A percentile compares a stretch with the other conserved stretches of the same genome.
Conservation (phyloP, 495 filamentous ascomycete genomes). For the Aspergillus baeticus region DNA sequence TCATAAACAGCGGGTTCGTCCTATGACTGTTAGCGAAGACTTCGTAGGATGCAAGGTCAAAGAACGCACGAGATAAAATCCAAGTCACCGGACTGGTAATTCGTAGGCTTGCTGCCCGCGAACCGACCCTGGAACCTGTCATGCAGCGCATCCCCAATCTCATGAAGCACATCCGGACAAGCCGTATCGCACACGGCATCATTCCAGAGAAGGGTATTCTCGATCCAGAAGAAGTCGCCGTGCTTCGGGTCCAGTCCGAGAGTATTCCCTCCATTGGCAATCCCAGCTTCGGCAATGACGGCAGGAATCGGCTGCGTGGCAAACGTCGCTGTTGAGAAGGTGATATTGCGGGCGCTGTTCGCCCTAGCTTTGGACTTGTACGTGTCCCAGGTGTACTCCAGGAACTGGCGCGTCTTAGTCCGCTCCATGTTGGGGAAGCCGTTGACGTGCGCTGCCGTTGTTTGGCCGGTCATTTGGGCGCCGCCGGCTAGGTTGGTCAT, state of each 20-base stretch:
- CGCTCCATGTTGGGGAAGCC: slow-evolving; percentile 10
- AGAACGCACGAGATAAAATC: too few relatives aligned
- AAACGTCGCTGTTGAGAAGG: slow-evolving; percentile 14
- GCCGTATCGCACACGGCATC: slow-evolving; percentile 8
- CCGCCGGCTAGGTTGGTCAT: slow-evolving; percentile 15
- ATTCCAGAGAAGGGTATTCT: slow-evolving; percentile 15
- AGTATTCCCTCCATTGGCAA: slow-evolving; percentile 6
- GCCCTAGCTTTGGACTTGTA: slow-evolving; percentile 7
- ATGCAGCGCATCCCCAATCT: slow-evolving; percentile 3
- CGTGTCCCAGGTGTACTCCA: slow-evolving; percentile 1
- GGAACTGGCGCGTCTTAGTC: background rate
- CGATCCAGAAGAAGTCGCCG: slow-evolving; percentile 15
- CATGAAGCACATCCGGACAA: slow-evolving; percentile 4
- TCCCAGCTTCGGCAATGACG: background rate
- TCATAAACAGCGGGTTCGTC: slow-evolving; percentile 19
- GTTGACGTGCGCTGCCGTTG: slow-evolving; percentile 11
- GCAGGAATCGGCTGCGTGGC: slow-evolving; percentile 11
- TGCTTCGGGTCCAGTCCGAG: slow-evolving; percentile 12
- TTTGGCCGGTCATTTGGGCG: slow-evolving; percentile 11
- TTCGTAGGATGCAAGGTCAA: too few relatives aligned
- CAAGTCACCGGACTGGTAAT: too few relatives aligned
- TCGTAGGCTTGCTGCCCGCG: background rate
- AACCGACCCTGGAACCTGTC: background rate
- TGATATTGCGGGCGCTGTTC: slow-evolving; percentile 1
- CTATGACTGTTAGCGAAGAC: background rate